Evolutionary conservation across 192 early-diverging fungal genomes (phyloP).

Genomic region (Paraglomus occultum): DNA sequence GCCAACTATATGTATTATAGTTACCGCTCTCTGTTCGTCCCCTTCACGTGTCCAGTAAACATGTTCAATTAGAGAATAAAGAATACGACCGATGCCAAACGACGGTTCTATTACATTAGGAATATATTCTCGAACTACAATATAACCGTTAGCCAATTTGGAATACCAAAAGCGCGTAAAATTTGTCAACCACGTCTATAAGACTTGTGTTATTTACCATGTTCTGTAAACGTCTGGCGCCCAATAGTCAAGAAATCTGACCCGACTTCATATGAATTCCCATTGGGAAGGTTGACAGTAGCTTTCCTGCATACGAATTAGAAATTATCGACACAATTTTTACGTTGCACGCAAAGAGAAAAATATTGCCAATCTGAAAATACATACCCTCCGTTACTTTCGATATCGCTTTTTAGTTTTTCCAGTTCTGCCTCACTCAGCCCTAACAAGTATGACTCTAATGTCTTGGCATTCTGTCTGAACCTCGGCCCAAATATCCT

Average conservation of each 20-base stretch:
- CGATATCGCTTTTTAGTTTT: slow-evolving; percentile 56
- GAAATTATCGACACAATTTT: slow-evolving; percentile 36
- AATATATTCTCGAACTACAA: slow-evolving; percentile 83
- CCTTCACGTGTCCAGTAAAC: slow-evolving; percentile 85
- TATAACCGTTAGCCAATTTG: background rate
- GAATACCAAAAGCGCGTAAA: background rate
- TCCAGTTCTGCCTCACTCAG: slow-evolving; percentile 56
- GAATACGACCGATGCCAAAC: slow-evolving; percentile 97
- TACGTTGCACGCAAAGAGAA: slow-evolving; percentile 24
- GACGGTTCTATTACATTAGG: slow-evolving; percentile 99
- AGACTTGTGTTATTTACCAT: slow-evolving; percentile 29
- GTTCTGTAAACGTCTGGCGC: slow-evolving; percentile 40
- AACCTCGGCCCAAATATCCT: slow-evolving; percentile 93
- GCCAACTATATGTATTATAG: background rate
- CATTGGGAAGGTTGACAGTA: slow-evolving; percentile 4
- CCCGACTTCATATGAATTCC: slow-evolving; percentile 13
- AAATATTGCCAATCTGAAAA: slow-evolving; percentile 50
- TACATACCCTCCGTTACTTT: slow-evolving; percentile 64
- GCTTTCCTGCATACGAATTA: background rate
- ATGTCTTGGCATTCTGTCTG: slow-evolving; percentile 87
- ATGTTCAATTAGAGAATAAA: slow-evolving; percentile 96
- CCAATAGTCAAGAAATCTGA: slow-evolving; percentile 36
- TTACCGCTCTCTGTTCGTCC: slow-evolving; percentile 74
- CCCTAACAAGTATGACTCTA: slow-evolving; percentile 70
- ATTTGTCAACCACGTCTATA: background rate